Percentiles rank a stretch among this genome's conserved stretches.
Evolutionary conservation across 2,329 filamentous ascomycete genomes (phyloP).

Genomic region (Colletotrichum tofieldiae): DNA sequence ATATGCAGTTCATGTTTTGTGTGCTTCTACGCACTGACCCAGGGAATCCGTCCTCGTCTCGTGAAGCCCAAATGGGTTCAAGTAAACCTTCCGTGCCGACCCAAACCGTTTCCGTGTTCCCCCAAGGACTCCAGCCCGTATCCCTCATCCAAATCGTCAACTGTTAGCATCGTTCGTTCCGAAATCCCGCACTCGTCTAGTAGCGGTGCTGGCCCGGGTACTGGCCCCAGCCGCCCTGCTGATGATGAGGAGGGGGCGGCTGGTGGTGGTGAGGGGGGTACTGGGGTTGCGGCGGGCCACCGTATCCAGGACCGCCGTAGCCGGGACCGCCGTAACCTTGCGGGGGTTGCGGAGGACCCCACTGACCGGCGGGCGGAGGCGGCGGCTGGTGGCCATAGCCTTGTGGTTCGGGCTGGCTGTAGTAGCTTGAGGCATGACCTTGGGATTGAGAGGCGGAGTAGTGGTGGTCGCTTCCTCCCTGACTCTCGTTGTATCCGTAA

Average conservation of each 20-base stretch:
- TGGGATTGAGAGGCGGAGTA: slow-evolving; percentile 45
- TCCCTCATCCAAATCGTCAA: not conserved
- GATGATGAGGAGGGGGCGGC: slow-evolving; percentile 43
- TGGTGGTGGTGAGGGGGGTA: slow-evolving; percentile 39
- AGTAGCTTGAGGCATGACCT: slow-evolving; percentile 40
- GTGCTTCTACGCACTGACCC: not conserved
- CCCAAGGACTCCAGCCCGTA: slow-evolving; percentile 9
- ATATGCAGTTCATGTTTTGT: slow-evolving; percentile 19
- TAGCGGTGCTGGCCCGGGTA: slow-evolving; percentile 58
- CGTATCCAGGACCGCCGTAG: slow-evolving; percentile 49
- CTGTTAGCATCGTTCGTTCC: not conserved
- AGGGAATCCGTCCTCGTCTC: slow-evolving; percentile 12
- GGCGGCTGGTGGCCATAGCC: slow-evolving; percentile 52
- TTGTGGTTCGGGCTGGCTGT: slow-evolving; percentile 47
- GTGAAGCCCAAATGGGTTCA: not conserved
- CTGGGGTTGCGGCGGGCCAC: slow-evolving; percentile 40
- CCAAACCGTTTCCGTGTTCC: slow-evolving; percentile 11
- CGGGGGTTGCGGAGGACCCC: slow-evolving; percentile 43
- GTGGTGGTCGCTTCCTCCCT: slow-evolving; percentile 45
- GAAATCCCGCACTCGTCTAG: not conserved
- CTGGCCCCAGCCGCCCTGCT: slow-evolving; percentile 51
- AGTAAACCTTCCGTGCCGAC: not conserved
- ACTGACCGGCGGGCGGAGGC: slow-evolving; percentile 46
- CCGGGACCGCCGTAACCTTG: slow-evolving; percentile 50
- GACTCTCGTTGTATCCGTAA: slow-evolving; percentile 60